phyloP scores from a whole-genome alignment of 139 green algal genomes.

The Chlamydomonas sp. region DNA sequence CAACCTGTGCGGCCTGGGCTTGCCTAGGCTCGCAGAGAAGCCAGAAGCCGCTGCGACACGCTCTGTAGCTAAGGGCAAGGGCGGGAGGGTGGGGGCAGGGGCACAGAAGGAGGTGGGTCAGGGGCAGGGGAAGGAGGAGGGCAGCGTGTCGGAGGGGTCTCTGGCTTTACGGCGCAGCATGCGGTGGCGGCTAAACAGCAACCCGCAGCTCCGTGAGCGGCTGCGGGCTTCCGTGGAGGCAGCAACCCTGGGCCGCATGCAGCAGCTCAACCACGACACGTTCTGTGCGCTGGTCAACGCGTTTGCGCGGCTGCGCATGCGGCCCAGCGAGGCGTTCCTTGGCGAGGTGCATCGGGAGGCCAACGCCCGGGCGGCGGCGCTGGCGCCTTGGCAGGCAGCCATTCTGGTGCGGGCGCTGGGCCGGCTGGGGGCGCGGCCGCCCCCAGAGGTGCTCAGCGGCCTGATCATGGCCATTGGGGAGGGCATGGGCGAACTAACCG shows the following conservation, averaged over 20 bases:
- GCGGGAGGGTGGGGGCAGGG: too few species aligned
- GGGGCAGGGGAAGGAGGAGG: too few species aligned
- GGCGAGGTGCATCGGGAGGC: not conserved
- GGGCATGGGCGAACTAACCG: not conserved
- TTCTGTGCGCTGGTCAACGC: not conserved
- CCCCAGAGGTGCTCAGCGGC: not conserved
- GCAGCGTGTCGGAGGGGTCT: too few species aligned
- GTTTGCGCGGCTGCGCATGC: slow-evolving; percentile 5
- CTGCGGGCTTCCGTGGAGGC: not conserved
- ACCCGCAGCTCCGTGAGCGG: not conserved
- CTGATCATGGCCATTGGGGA: not conserved
- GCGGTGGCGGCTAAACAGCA: not conserved
- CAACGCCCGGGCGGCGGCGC: not conserved
- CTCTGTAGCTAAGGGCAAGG: too few species aligned
- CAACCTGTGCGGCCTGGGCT: not conserved
- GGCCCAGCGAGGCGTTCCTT: not conserved
- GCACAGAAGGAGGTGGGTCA: too few species aligned
- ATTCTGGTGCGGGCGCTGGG: not conserved
- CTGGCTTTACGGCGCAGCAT: not conserved
- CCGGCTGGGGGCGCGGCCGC: not conserved
- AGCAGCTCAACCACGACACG: not conserved
- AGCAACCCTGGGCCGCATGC: not conserved
- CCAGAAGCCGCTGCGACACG: not conserved
- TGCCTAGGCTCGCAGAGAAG: not conserved
- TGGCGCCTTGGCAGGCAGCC: slow-evolving; percentile 4